Evolutionary conservation across 495 filamentous ascomycete genomes (phyloP).

Genomic region (Aspergillus sparsus): DNA sequence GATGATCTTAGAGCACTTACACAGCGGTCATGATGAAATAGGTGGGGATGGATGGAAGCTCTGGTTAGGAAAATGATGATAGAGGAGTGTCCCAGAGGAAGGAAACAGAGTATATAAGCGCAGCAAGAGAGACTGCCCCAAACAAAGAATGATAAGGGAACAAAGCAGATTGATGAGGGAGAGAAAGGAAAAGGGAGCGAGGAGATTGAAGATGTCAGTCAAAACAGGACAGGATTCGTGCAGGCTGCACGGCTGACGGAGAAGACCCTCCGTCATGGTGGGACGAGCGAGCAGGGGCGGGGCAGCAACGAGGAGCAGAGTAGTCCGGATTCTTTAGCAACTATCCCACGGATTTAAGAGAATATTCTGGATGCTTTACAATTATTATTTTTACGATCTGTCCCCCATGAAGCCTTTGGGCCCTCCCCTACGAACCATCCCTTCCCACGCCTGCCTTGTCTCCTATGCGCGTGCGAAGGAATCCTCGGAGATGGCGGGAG

Average conservation of each 20-base stretch:
- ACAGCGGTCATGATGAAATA: slow-evolving; percentile 53
- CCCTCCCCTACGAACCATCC: background rate
- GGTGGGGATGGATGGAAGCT: slow-evolving; percentile 16
- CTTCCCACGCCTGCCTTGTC: background rate
- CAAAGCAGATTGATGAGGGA: slow-evolving; percentile 6
- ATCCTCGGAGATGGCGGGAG: slow-evolving; percentile 23
- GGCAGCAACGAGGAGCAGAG: slow-evolving; percentile 43
- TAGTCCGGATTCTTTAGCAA: slow-evolving; percentile 37
- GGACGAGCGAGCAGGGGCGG: slow-evolving; percentile 33
- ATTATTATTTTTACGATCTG: background rate
- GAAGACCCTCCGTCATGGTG: slow-evolving; percentile 50
- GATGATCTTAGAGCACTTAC: slow-evolving; percentile 47
- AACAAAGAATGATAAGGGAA: slow-evolving; percentile 12
- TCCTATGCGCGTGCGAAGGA: slow-evolving; percentile 1
- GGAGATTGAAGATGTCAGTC: slow-evolving; percentile 25
- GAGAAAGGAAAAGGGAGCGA: slow-evolving; percentile 27
- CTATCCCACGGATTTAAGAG: slow-evolving; percentile 27
- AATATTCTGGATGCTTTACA: slow-evolving; percentile 4
- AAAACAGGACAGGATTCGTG: slow-evolving; percentile 17
- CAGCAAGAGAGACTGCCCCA: slow-evolving; percentile 16
- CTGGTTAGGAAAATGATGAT: slow-evolving; percentile 9
- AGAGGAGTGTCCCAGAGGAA: slow-evolving; percentile 8
- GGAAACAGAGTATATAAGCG: slow-evolving; percentile 18
- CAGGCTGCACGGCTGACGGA: slow-evolving; percentile 40
- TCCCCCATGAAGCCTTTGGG: background rate